Conservation (phyloP, 805 yeast genomes). For the Wickerhamiella siamensis region DNA sequence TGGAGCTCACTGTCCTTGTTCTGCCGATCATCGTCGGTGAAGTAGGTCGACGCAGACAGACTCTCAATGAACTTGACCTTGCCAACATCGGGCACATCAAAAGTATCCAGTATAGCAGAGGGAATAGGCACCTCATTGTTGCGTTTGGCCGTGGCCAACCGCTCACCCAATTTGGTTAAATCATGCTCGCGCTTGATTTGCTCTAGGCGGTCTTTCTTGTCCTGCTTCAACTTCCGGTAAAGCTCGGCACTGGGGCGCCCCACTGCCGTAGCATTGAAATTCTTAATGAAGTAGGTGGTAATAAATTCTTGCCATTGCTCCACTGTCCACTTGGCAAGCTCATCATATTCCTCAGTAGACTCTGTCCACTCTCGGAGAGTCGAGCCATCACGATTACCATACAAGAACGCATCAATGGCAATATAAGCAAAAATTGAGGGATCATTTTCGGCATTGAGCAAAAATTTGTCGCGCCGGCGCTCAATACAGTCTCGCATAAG, state of each 20-base stretch:
- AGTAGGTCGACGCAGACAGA: conserved; percentile 45
- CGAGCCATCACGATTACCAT: conserved; percentile 51
- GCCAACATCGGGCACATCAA: conserved; percentile 61
- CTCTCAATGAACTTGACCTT: conserved; percentile 61
- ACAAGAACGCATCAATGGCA: conserved; percentile 66
- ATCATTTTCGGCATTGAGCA: conserved; percentile 30
- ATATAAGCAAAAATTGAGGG: conserved; percentile 46
- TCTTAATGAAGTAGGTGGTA: conserved; percentile 39
- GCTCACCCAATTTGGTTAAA: conserved; percentile 34
- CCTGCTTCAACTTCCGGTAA: conserved; percentile 38
- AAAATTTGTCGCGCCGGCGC: conserved; percentile 45
- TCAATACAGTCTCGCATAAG: conserved; percentile 57
- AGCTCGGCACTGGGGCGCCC: conserved; percentile 56
- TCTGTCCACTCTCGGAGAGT: conserved; percentile 43
- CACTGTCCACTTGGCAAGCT: conserved; percentile 43
- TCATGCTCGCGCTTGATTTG: conserved; percentile 43
- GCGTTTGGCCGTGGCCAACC: conserved; percentile 46
- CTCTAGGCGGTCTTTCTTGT: conserved; percentile 34
- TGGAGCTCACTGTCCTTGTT: conserved; percentile 13
- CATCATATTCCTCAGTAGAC: conserved; percentile 45
- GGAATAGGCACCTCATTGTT: conserved; percentile 72
- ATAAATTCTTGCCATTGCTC: conserved; percentile 54
- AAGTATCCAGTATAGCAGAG: conserved; percentile 40
- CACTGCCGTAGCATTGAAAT: conserved; percentile 48
- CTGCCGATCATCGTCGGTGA: conserved; percentile 19